Evolutionary conservation across 768 basidiomycete species (phyloP), one percentile per base, ranked within the genome.

Genomic region (Suillus americanus): DNA sequence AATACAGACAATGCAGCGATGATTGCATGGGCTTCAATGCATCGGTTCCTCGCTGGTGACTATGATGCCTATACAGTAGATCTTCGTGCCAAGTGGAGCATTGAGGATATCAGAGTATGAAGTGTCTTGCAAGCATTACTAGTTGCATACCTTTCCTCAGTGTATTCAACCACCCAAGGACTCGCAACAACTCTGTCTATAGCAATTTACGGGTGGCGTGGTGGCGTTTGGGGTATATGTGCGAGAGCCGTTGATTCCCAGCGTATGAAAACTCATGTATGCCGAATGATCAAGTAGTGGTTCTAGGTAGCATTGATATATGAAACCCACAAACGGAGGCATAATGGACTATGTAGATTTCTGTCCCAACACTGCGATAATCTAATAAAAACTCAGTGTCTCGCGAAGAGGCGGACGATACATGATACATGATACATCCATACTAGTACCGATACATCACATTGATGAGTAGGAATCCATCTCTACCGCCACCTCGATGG

Each of bases 11-110:
- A 98, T 74, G 97, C 97, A 1, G 96, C 86, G 10, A 99, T 99
- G 97, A 92, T 98, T 68, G 97, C 86, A 2, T 97, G 91, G 92
- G 91, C 95, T 4, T 89, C 92, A 0, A 90, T 96, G 84, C 79
- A 89, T 69, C 86, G 95, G 14, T 91, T 97, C 66, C 80, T 90
- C 30, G 79, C 78, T 0, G 79, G 79, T 4, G 87, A 89, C 64
- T 77, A 82, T 51, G 90, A 90, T 69, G 79, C 83, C 9, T 93
- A 89, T 67, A 79, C 82, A 28, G 80, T 91, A 16, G 83, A 83
- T 25, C 77, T 89, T 8, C 79, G 82, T 38, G 78, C 91, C 18
- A 90, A 89, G 72, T 99, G 96, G 96, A 86, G 82, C 60, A 85
- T 97, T 20, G 90, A 93, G 69, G 60, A 59, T 13, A 59, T 59